Evolutionary conservation across 306 rosid species (phyloP).

Genomic region (Mimosa bimucronata): DNA sequence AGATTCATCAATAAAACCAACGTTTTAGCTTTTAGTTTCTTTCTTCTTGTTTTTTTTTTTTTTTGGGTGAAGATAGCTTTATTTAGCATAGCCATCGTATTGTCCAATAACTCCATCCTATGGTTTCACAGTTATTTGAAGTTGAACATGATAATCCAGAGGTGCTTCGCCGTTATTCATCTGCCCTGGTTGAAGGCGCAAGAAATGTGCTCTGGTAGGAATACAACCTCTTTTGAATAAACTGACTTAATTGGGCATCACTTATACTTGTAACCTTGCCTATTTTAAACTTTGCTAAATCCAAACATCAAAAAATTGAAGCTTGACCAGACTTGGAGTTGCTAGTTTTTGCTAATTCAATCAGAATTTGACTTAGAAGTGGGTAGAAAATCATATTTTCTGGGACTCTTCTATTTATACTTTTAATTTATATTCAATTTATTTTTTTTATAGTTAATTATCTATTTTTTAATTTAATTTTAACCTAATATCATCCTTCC

Average conservation of each 20-base stretch:
- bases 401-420: neutral
- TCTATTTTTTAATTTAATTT: neutral
- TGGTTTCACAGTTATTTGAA: slow-evolving; percentile 81
- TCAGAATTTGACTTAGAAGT: slow-evolving; percentile 16
- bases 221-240: slow-evolving; percentile 6
- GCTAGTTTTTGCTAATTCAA: neutral
- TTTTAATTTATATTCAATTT: neutral
- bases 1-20: slow-evolving; percentile 11
- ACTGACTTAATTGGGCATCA: slow-evolving; percentile 22
- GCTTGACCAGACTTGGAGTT: slow-evolving; percentile 28
- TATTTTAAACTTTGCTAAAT: neutral
- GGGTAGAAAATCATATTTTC: slow-evolving; percentile 21
- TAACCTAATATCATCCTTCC: neutral
- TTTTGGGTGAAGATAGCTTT: neutral
- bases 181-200: slow-evolving; percentile 98
- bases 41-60: no score
- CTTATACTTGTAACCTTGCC: neutral
- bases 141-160: slow-evolving; percentile 77
- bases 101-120: slow-evolving; percentile 33
- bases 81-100: neutral
- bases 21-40: neutral
- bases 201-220: slow-evolving; percentile 92
- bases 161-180: slow-evolving; percentile 91
- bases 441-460: neutral
- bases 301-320: slow-evolving; percentile 1